phyloP scores from a whole-genome alignment of 2,329 filamentous ascomycete species.

The Nannizziopsis arthrosporioides region DNA sequence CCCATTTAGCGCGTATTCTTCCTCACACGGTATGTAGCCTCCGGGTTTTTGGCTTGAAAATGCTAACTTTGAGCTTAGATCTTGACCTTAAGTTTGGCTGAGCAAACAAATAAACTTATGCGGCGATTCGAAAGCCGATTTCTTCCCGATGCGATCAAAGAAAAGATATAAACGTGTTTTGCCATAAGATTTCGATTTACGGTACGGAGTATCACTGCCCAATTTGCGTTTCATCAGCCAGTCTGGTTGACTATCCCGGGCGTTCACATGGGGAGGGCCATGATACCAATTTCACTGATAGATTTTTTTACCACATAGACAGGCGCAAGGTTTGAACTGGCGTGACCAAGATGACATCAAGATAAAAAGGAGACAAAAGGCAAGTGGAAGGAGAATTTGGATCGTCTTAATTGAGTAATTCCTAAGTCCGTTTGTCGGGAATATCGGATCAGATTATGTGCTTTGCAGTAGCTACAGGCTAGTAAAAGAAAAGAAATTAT shows the following conservation, averaged over 20 bases:
- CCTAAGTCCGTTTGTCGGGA: too few relatives aligned
- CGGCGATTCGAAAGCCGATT: conserved; percentile 59
- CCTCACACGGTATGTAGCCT: conserved; percentile 61
- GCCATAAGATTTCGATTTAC: neutral
- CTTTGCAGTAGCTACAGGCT: too few relatives aligned
- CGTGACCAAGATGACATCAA: neutral
- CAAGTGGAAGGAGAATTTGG: too few relatives aligned
- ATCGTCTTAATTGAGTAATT: too few relatives aligned
- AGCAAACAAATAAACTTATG: conserved; percentile 93
- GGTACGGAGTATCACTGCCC: neutral
- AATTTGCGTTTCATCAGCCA: neutral
- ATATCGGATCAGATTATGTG: too few relatives aligned
- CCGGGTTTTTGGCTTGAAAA: neutral
- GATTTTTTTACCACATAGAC: conserved; percentile 6
- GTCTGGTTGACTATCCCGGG: conserved; percentile 3
- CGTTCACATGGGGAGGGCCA: conserved; percentile 3
- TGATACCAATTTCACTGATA: conserved; percentile 2
- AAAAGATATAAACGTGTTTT: conserved; percentile 31
- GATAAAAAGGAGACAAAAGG: too few relatives aligned
- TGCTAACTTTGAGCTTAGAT: conserved; percentile 46
- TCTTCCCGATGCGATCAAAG: conserved; percentile 37
- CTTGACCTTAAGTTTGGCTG: conserved; percentile 79
- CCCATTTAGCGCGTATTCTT: conserved; percentile 83
- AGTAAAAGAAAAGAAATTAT: too few relatives aligned
- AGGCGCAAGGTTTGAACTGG: neutral